A percentile compares a stretch with the other conserved stretches of the same genome.
Conservation (phyloP, 768 basidiomycete species). For the Lentinula edodes region DNA sequence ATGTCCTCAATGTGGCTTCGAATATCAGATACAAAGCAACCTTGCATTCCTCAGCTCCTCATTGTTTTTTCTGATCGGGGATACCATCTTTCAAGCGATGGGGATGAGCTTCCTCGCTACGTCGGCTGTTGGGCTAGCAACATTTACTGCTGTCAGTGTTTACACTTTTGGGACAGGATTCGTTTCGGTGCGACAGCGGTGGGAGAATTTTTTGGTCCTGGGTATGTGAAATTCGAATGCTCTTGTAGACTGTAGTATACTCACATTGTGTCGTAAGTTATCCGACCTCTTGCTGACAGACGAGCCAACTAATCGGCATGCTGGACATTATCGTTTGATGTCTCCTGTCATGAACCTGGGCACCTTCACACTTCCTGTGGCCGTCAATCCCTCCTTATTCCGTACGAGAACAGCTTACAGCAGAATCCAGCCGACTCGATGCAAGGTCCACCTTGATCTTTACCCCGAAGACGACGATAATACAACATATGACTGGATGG, state of each 20-base stretch:
- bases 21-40: conserved; percentile 1
- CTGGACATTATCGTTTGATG: neutral
- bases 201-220: conserved; percentile 3
- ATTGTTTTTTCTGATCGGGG: neutral
- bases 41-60: neutral
- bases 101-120: conserved; percentile 1
- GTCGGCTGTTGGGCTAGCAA: neutral
- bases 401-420: neutral
- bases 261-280: neutral
- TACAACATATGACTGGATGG: no score
- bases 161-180: neutral
- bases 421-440: neutral
- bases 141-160: neutral
- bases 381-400: neutral
- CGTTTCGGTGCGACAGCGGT: conserved; percentile 5
- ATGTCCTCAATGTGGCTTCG: conserved; percentile 5
- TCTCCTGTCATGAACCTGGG: neutral
- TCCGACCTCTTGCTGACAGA: conserved; percentile 7
- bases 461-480: no score
- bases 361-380: conserved; percentile 3
- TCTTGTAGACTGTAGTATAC: neutral
- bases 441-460: no score
- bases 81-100: neutral
- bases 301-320: conserved; percentile 3
- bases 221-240: neutral